phyloP scores from a whole-genome alignment of 257 asterid species.

The Paulownia fortunei region DNA sequence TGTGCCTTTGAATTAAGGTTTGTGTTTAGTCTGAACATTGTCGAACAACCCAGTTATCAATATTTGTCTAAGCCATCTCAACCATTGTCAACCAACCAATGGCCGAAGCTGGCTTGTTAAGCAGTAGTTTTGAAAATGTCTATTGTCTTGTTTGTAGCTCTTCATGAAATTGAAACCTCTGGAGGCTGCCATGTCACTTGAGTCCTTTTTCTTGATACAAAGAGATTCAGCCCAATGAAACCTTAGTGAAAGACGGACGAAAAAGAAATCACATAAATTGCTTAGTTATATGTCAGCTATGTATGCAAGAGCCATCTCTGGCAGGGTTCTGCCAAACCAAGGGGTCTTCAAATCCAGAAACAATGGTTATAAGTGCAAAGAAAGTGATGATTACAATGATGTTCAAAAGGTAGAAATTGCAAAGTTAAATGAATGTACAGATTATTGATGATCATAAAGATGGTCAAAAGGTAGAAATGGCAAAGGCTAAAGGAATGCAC shows the following conservation, averaged over 20 bases:
- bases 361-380: too few relatives aligned
- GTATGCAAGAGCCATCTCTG: too few relatives aligned
- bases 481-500: neutral
- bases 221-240: neutral
- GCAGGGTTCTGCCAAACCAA: too few relatives aligned
- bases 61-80: neutral
- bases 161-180: neutral
- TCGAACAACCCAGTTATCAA: neutral
- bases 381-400: neutral
- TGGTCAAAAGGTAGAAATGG: neutral
- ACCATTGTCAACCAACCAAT: neutral
- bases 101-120: neutral
- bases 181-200: neutral
- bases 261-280: too few relatives aligned
- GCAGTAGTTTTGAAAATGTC: too few relatives aligned
- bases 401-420: neutral
- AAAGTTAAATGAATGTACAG: neutral
- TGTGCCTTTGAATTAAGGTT: constrained; percentile 9
- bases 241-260: neutral
- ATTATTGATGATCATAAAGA: neutral
- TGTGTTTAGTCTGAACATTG: neutral
- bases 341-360: too few relatives aligned
- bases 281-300: too few relatives aligned
- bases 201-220: neutral
- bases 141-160: neutral